Evolutionary conservation across 2,329 filamentous ascomycete species (phyloP).

Genomic region (Fusarium annulatum): DNA sequence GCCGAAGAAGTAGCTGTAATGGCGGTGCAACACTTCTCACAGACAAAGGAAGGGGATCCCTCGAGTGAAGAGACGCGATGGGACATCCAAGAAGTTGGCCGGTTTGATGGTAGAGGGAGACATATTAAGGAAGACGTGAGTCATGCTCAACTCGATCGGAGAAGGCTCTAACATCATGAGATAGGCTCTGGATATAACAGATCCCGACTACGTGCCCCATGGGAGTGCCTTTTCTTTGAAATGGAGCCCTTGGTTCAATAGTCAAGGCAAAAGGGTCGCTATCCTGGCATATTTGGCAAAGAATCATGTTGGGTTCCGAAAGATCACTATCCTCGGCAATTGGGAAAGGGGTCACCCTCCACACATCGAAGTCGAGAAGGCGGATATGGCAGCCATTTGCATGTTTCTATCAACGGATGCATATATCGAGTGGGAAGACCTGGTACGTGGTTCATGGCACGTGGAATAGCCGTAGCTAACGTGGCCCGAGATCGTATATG

Average conservation of each 20-base stretch:
- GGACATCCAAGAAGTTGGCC: slow-evolving; percentile 61
- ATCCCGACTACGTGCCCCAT: slow-evolving; percentile 62
- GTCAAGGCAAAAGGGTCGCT: slow-evolving; percentile 51
- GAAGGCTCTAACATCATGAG: slow-evolving; percentile 16
- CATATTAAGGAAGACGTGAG: slow-evolving; percentile 52
- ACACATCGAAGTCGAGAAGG: slow-evolving; percentile 52
- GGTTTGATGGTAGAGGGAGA: slow-evolving; percentile 61
- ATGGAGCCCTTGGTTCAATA: slow-evolving; percentile 65
- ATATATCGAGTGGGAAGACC: slow-evolving; percentile 67
- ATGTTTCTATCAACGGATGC: slow-evolving; percentile 62
- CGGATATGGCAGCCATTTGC: slow-evolving; percentile 61
- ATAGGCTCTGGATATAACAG: slow-evolving; percentile 48
- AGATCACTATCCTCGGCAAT: slow-evolving; percentile 54
- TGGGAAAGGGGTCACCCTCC: slow-evolving; percentile 53
- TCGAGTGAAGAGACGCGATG: slow-evolving; percentile 53
- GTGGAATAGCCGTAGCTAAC: slow-evolving; percentile 6
- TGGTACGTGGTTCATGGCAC: slow-evolving; percentile 47
- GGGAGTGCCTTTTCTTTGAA: slow-evolving; percentile 62
- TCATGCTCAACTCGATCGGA: not conserved
- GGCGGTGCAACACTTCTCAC: slow-evolving; percentile 55
- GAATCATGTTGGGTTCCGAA: slow-evolving; percentile 67
- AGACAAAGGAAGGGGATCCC: slow-evolving; percentile 29
- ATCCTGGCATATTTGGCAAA: slow-evolving; percentile 62
- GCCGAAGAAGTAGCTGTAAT: slow-evolving; percentile 62
- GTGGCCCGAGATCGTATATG: slow-evolving; percentile 55